phyloP scores from a whole-genome alignment of 108 stramenopile genomes.

The Nannochloropsis oceanica region DNA sequence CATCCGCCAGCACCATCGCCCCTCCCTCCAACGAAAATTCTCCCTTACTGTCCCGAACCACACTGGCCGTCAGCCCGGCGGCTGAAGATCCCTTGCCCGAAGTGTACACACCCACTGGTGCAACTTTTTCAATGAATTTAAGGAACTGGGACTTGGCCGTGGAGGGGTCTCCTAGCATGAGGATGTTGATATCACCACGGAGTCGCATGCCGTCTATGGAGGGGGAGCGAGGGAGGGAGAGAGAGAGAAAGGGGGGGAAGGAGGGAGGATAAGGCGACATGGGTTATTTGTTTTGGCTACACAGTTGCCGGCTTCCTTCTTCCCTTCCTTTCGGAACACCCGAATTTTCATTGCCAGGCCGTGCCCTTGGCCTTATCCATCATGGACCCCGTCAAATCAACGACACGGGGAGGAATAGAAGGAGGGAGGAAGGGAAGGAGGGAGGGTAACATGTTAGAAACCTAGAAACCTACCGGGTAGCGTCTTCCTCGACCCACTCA shows the following conservation, averaged over 20 bases:
- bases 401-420: no score
- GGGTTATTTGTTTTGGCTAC: background rate
- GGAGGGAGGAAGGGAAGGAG: no score
- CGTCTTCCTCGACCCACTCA: constrained; percentile 46
- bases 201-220: constrained; percentile 91
- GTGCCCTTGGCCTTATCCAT: no score
- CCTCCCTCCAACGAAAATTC: constrained; percentile 99
- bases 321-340: background rate
- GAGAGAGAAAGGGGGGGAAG: background rate
- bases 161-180: constrained; percentile 91
- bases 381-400: no score
- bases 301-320: background rate
- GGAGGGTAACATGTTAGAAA: no score
- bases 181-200: constrained; percentile 93
- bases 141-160: constrained; percentile 93
- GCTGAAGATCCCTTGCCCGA: constrained; percentile 92
- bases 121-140: constrained; percentile 66
- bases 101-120: constrained; percentile 97
- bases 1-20: constrained; percentile 97
- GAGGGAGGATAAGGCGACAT: background rate
- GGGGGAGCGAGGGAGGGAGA: background rate
- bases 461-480: background rate
- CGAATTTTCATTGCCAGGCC: background rate
- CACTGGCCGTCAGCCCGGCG: constrained; percentile 89
- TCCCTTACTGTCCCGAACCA: constrained; percentile 44